Percentiles rank a stretch among this genome's conserved stretches.
Evolutionary conservation across 129 eudicot genomes (phyloP).

Genomic region (Lonicera japonica): DNA sequence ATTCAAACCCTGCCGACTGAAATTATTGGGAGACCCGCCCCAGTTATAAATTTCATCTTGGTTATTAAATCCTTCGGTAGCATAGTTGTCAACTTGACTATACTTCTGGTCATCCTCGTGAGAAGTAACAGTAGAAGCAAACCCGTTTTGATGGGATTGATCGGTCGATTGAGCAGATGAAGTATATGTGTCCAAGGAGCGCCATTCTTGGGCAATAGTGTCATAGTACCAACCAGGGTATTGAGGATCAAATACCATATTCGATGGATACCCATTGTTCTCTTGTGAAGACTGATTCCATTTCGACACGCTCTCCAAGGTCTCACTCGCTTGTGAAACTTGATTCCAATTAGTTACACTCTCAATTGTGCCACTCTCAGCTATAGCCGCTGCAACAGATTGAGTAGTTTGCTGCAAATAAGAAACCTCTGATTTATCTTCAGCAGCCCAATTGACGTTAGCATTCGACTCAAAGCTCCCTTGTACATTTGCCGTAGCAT

Average conservation of each 20-base stretch:
- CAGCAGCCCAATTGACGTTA: slow-evolving; percentile 32
- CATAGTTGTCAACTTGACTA: slow-evolving; percentile 26
- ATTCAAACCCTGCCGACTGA: slow-evolving; percentile 35
- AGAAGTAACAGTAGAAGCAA: slow-evolving; percentile 27
- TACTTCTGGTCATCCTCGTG: slow-evolving; percentile 36
- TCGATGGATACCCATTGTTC: slow-evolving; percentile 70
- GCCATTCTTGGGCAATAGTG: slow-evolving; percentile 68
- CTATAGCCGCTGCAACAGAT: slow-evolving; percentile 42
- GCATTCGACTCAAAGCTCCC: slow-evolving; percentile 24
- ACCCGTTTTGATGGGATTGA: slow-evolving; percentile 45
- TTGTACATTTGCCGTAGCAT: slow-evolving; percentile 29
- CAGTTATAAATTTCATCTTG: slow-evolving; percentile 3
- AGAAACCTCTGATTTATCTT: slow-evolving; percentile 42
- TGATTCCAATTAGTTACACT: slow-evolving; percentile 44
- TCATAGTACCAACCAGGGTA: slow-evolving; percentile 99
- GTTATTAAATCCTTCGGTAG: slow-evolving; percentile 21
- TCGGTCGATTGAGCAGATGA: slow-evolving; percentile 27
- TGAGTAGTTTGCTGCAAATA: slow-evolving; percentile 62
- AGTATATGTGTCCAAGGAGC: slow-evolving; percentile 50
- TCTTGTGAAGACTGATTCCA: slow-evolving; percentile 58
- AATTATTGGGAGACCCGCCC: slow-evolving; percentile 34
- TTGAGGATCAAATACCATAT: slow-evolving; percentile 89
- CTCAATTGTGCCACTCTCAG: slow-evolving; percentile 47
- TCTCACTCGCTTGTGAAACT: slow-evolving; percentile 31
- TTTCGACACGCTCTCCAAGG: slow-evolving; percentile 28